Evolutionary conservation across 2,329 filamentous ascomycete genomes (phyloP).

Genomic region (Penicillium sp.): DNA sequence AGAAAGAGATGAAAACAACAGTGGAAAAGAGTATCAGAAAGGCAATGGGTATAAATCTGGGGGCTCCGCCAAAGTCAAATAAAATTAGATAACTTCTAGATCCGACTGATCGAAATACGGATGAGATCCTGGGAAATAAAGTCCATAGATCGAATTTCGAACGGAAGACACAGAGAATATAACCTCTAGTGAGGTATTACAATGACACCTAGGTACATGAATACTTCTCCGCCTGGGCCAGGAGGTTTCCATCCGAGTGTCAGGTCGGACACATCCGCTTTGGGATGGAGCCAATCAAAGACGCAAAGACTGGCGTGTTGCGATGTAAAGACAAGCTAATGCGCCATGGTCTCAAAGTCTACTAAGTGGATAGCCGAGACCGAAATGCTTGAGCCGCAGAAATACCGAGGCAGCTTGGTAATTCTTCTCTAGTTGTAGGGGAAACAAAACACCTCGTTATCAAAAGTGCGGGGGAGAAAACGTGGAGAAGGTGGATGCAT

Average conservation of each 20-base stretch:
- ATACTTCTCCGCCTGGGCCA: not conserved
- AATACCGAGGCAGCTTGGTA: conserved; percentile 30
- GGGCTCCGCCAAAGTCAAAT: not conserved
- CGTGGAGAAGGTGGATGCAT: conserved; percentile 17
- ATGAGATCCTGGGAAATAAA: not conserved
- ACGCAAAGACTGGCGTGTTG: not conserved
- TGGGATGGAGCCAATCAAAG: not conserved
- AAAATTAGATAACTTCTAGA: not conserved
- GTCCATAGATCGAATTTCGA: not conserved
- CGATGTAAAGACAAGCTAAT: conserved; percentile 1
- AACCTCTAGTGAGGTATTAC: not conserved
- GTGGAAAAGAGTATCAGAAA: not conserved
- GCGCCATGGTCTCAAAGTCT: not conserved
- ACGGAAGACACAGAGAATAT: not conserved
- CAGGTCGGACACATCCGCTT: conserved; percentile 2
- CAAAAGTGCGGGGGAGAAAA: conserved; percentile 27
- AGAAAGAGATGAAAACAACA: not conserved
- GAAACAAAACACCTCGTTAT: conserved; percentile 7
- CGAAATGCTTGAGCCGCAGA: conserved; percentile 16
- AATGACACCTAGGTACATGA: not conserved
- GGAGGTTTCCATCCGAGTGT: not conserved
- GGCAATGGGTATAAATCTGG: not conserved
- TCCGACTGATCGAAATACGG: not conserved
- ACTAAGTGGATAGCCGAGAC: conserved; percentile 17
- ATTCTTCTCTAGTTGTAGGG: conserved; percentile 4